Evolutionary conservation across 2,329 filamentous ascomycete genomes (phyloP).

Genomic region (Aureobasidium sp.): DNA sequence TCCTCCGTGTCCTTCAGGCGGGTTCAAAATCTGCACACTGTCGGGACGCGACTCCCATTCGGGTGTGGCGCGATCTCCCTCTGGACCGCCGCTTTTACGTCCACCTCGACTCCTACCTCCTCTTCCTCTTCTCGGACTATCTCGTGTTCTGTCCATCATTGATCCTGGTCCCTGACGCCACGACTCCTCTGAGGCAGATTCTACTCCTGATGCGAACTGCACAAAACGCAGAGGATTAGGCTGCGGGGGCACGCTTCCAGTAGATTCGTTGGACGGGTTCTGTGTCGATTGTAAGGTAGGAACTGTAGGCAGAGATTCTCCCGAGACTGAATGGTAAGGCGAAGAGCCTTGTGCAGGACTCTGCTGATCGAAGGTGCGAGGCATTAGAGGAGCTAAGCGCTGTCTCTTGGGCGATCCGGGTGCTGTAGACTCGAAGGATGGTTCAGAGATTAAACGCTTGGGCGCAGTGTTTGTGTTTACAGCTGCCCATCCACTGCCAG

Average conservation of each 20-base stretch:
- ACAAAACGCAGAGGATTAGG: conserved; percentile 28
- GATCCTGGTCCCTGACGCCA: conserved; percentile 21
- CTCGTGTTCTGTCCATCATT: conserved; percentile 17
- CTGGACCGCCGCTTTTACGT: conserved; percentile 26
- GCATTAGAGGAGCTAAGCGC: conserved; percentile 36
- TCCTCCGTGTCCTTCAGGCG: conserved; percentile 21
- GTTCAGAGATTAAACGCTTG: conserved; percentile 33
- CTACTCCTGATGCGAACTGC: conserved; percentile 24
- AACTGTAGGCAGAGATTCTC: conserved; percentile 9
- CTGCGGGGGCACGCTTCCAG: conserved; percentile 22
- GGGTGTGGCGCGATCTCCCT: conserved; percentile 30
- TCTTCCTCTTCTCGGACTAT: conserved; percentile 26
- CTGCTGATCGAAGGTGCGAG: conserved; percentile 28
- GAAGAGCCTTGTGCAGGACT: neutral
- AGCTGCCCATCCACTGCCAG: conserved; percentile 36
- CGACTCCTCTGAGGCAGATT: conserved; percentile 24
- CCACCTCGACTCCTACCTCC: conserved; percentile 35
- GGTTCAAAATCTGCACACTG: neutral
- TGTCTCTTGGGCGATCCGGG: conserved; percentile 39
- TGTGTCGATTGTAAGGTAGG: conserved; percentile 24
- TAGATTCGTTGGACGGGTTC: conserved; percentile 26
- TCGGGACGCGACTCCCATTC: conserved; percentile 33
- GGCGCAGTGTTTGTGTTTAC: conserved; percentile 36
- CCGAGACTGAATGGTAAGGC: conserved; percentile 1
- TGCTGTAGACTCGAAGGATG: conserved; percentile 25